Evolutionary conservation across 495 filamentous ascomycete genomes (phyloP).

Genomic region (Annulohypoxylon moriforme): DNA sequence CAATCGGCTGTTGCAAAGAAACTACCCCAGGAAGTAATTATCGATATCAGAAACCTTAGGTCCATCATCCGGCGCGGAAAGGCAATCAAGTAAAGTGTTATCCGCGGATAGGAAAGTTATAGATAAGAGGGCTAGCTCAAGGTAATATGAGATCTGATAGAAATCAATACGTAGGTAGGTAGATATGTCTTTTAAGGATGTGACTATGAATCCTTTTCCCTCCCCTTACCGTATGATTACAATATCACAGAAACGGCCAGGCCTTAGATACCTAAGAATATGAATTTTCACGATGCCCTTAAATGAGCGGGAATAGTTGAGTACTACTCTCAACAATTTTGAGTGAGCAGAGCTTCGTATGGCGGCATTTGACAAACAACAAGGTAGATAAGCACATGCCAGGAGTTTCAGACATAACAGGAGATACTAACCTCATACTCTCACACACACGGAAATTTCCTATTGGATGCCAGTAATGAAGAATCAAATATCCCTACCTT

Average conservation of each 20-base stretch:
- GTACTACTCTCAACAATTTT: conserved; percentile 23
- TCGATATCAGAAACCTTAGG: conserved; percentile 3
- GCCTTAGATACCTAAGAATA: conserved; percentile 28
- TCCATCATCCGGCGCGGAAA: neutral
- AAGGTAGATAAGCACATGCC: conserved; percentile 41
- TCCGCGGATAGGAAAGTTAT: conserved; percentile 31
- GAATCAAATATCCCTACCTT: conserved; percentile 1
- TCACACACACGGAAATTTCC: conserved; percentile 3
- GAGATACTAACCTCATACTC: conserved; percentile 14
- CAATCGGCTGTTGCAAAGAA: conserved; percentile 18
- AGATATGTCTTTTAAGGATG: neutral
- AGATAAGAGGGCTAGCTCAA: conserved; percentile 13
- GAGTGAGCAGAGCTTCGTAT: conserved; percentile 4
- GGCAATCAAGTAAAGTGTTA: conserved; percentile 14
- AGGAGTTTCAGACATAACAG: conserved; percentile 24
- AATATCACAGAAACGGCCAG: neutral
- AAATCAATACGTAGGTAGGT: neutral
- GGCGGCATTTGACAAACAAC: neutral
- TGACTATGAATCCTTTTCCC: neutral
- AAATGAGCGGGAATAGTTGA: conserved; percentile 19
- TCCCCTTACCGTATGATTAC: conserved; percentile 25
- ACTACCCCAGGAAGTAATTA: conserved; percentile 8
- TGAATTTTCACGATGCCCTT: neutral
- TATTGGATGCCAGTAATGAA: conserved; percentile 5
- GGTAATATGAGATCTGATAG: neutral